A percentile compares a stretch with the other conserved stretches of the same genome.
Evolutionary conservation across 805 yeast genomes (phyloP).

Genomic region (Starmerella stigmatis): DNA sequence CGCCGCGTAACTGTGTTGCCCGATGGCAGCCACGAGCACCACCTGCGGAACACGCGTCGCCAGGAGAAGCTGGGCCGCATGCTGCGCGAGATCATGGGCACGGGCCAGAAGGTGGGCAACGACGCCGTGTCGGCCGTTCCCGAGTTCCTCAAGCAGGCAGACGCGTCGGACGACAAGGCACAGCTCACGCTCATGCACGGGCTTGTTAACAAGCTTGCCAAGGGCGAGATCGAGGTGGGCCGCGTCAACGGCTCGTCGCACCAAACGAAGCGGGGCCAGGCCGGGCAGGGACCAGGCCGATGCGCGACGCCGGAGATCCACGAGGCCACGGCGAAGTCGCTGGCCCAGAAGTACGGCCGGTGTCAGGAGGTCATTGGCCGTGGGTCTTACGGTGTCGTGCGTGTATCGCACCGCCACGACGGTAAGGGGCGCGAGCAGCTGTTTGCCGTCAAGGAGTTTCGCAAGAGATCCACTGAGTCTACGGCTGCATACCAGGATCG

Average conservation of each 20-base stretch:
- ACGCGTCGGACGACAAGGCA: constrained; percentile 10
- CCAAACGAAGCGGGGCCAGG: constrained; percentile 9
- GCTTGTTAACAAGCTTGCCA: constrained; percentile 28
- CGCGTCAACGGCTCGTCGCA: constrained; percentile 25
- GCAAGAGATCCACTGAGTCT: constrained; percentile 49
- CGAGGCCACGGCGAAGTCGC: constrained; percentile 37
- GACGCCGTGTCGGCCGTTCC: constrained; percentile 27
- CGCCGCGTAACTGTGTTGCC: constrained; percentile 24
- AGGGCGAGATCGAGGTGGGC: constrained; percentile 31
- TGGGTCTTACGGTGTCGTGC: constrained; percentile 89
- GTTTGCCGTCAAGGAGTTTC: constrained; percentile 70
- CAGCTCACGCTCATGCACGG: constrained; percentile 30
- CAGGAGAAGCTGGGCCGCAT: constrained; percentile 51
- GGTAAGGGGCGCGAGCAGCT: constrained; percentile 35
- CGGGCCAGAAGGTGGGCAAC: constrained; percentile 33
- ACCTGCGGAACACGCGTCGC: constrained; percentile 50
- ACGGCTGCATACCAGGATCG: constrained; percentile 53
- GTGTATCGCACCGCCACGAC: constrained; percentile 60
- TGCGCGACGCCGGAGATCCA: constrained; percentile 6
- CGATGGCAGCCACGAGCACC: constrained; percentile 73
- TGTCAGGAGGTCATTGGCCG: constrained; percentile 92
- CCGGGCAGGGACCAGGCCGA: background rate
- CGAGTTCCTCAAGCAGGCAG: constrained; percentile 22
- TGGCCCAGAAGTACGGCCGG: constrained; percentile 81
- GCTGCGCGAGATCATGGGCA: constrained; percentile 37